Percentiles rank a stretch among this genome's conserved stretches.
Conservation (phyloP, 1,284 basidiomycete genomes). For the Cutaneotrichosporon spelunceum region DNA sequence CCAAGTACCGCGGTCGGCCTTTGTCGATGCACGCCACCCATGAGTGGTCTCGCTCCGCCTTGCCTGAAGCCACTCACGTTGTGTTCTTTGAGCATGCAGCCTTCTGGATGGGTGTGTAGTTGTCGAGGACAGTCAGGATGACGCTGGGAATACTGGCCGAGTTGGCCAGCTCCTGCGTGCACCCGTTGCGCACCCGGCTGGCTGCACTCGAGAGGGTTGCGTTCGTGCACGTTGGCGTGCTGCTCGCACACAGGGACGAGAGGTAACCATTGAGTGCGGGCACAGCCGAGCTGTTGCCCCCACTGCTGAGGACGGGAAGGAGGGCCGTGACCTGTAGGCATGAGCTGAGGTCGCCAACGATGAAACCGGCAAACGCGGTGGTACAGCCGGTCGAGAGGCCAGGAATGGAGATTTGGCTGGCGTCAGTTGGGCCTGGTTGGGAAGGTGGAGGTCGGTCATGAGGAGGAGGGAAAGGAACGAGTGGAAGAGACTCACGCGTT, state of each 20-base stretch:
- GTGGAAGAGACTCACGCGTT: background rate
- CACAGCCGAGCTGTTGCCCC: constrained; percentile 31
- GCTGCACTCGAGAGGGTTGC: constrained; percentile 35
- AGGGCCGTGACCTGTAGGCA: constrained; percentile 39
- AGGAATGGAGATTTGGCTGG: background rate
- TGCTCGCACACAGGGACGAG: constrained; percentile 32
- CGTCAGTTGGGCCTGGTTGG: background rate
- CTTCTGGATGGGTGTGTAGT: constrained; percentile 36
- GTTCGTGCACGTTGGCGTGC: constrained; percentile 42
- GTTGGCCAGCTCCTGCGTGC: constrained; percentile 13
- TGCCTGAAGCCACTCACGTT: constrained; percentile 31
- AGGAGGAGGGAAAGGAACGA: background rate
- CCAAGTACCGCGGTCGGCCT: background rate
- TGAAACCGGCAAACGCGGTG: background rate
- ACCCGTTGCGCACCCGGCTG: constrained; percentile 1
- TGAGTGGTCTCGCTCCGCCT: background rate
- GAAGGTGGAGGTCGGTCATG: background rate
- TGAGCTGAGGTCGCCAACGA: constrained; percentile 6
- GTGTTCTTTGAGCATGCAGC: constrained; percentile 43
- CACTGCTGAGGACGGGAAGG: constrained; percentile 27
- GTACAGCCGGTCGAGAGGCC: constrained; percentile 1
- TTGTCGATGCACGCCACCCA: background rate
- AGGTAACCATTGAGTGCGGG: constrained; percentile 39
- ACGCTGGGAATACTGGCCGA: constrained; percentile 34
- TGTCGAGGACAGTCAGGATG: constrained; percentile 22